A percentile compares a stretch with the other conserved stretches of the same genome.
Conservation (phyloP, 345 rosid species). For the Raphanus raphanistrum region DNA sequence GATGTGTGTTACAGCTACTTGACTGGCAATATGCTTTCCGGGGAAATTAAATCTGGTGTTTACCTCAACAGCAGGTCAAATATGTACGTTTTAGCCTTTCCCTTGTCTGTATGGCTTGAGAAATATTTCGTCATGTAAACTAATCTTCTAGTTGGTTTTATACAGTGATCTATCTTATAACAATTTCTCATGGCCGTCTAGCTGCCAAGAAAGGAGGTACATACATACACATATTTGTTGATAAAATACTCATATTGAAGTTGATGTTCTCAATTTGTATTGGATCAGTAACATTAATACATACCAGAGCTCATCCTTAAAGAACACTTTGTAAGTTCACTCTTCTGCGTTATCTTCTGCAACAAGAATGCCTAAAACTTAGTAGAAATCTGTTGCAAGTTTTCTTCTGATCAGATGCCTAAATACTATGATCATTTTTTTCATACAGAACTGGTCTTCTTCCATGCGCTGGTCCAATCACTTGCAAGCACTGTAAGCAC, state of each 20-base stretch:
- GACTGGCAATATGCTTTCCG: conserved; percentile 32
- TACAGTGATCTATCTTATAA: conserved; percentile 38
- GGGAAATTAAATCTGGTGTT: background rate
- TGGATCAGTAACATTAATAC: conserved; percentile 31
- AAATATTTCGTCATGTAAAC: background rate
- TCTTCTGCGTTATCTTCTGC: background rate
- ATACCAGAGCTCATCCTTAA: conserved; percentile 24
- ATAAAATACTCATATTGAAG: background rate
- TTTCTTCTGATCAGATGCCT: background rate
- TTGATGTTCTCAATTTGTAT: background rate
- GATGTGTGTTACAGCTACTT: conserved; percentile 28
- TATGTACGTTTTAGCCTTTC: conserved; percentile 21
- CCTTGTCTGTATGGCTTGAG: background rate
- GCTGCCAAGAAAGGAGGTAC: conserved; percentile 19
- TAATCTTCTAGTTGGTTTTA: background rate
- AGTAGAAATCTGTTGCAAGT: background rate
- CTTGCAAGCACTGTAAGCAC: background rate
- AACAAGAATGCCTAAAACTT: background rate
- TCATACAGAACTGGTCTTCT: conserved; percentile 18
- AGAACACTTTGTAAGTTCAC: conserved; percentile 26
- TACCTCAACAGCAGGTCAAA: background rate
- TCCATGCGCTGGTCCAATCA: conserved; percentile 4
- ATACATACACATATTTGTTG: background rate
- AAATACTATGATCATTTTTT: background rate
- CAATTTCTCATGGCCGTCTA: conserved; percentile 27